phyloP scores from a whole-genome alignment of 2,329 filamentous ascomycete genomes.

The Pyrenophora graminea region DNA sequence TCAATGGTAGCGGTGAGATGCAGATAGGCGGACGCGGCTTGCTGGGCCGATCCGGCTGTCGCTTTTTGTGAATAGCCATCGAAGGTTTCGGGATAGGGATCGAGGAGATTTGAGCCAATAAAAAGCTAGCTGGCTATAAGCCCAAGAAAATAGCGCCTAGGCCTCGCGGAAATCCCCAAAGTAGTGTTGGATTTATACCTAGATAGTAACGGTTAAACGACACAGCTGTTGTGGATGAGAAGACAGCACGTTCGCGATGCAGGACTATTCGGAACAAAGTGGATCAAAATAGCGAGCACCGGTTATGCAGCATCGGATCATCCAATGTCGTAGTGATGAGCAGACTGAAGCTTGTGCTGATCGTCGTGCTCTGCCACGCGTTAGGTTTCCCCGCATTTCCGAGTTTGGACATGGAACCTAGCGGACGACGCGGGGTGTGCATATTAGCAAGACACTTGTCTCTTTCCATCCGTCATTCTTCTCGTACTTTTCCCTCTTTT shows the following conservation, averaged over 20 bases:
- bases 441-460: constrained; percentile 28
- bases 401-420: constrained; percentile 24
- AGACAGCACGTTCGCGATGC: too few relatives aligned
- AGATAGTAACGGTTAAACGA: not conserved
- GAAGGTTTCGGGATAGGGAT: constrained; percentile 12
- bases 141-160: constrained; percentile 3
- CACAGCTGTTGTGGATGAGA: not conserved
- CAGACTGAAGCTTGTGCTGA: constrained; percentile 3
- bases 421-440: constrained; percentile 35
- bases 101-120: constrained; percentile 2
- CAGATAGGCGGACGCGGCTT: not conserved
- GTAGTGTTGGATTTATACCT: too few relatives aligned
- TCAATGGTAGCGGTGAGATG: not conserved
- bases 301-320: not conserved
- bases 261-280: not conserved
- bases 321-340: not conserved
- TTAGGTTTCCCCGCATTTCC: constrained; percentile 38
- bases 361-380: constrained; percentile 15
- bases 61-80: not conserved
- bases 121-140: not conserved
- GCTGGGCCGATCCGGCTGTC: constrained; percentile 6
- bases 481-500: constrained; percentile 35
- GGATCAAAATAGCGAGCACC: not conserved
- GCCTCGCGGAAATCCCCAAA: not conserved
- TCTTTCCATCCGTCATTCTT: constrained; percentile 10